A percentile compares a stretch with the other conserved stretches of the same genome.
Conservation (phyloP, 768 basidiomycete genomes). For the Russula sp. region DNA sequence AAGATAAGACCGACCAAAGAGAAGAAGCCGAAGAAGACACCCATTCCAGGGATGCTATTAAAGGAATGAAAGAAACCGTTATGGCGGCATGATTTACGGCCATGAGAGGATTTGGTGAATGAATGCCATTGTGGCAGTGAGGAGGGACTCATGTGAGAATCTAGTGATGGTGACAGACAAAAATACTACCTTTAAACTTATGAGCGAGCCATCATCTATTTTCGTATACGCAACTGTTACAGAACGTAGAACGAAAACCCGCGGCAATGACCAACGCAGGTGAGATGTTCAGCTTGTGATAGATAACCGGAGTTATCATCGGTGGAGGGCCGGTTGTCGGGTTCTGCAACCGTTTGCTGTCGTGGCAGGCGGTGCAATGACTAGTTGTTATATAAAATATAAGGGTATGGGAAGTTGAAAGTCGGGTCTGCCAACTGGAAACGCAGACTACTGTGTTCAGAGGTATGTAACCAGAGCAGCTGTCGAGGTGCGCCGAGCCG, state of each 20-base stretch:
- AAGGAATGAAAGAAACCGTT: not conserved
- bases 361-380: too few species aligned
- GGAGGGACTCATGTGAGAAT: not conserved
- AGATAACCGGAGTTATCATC: not conserved
- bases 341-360: too few species aligned
- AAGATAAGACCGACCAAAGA: conserved; percentile 11
- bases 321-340: too few species aligned
- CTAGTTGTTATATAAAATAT: too few species aligned
- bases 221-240: not conserved
- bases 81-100: conserved; percentile 4
- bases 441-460: not conserved
- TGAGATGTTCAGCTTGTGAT: not conserved
- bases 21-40: conserved; percentile 11
- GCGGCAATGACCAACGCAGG: not conserved
- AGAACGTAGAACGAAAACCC: not conserved
- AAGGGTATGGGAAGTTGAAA: too few species aligned
- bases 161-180: not conserved
- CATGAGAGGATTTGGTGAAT: not conserved
- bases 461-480: too few species aligned
- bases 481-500: too few species aligned
- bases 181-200: not conserved
- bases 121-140: not conserved
- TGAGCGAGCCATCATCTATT: not conserved
- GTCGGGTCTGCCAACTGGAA: not conserved
- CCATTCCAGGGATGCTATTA: not conserved